Conservation (phyloP, 345 rosid genomes). For the Melaleuca quinquenervia region DNA sequence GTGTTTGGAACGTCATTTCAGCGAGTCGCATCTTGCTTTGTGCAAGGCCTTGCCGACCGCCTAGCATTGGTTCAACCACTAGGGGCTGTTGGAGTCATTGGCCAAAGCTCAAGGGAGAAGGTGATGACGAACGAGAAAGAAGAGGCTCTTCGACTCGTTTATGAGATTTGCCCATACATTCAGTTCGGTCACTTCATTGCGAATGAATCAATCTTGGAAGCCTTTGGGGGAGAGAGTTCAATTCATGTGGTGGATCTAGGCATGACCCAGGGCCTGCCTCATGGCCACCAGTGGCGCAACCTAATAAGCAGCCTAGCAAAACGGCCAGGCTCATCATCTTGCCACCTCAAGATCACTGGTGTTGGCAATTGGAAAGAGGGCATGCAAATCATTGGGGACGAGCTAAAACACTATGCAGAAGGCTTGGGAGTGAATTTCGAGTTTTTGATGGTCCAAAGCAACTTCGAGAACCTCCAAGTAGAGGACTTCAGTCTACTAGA, state of each 20-base stretch:
- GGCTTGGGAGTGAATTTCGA: slow-evolving; percentile 16
- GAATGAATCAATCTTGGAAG: slow-evolving; percentile 32
- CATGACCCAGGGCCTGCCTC: slow-evolving; percentile 27
- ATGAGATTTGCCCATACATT: slow-evolving; percentile 39
- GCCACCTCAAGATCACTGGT: slow-evolving; percentile 23
- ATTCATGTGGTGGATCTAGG: slow-evolving; percentile 40
- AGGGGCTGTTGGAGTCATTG: slow-evolving; percentile 12
- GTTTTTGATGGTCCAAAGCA: slow-evolving; percentile 10
- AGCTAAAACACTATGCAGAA: slow-evolving; percentile 9
- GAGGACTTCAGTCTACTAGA: slow-evolving; percentile 6
- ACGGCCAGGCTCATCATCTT: slow-evolving; percentile 12
- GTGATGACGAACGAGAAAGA: slow-evolving; percentile 13
- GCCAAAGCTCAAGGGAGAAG: background rate
- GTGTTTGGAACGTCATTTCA: slow-evolving; percentile 37
- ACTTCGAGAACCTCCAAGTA: slow-evolving; percentile 22
- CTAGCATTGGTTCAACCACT: slow-evolving; percentile 29
- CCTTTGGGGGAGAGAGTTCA: slow-evolving; percentile 56
- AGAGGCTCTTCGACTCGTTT: slow-evolving; percentile 26
- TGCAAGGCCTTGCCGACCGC: slow-evolving; percentile 34
- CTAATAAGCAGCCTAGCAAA: slow-evolving; percentile 21
- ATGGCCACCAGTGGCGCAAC: slow-evolving; percentile 27
- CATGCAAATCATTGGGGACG: slow-evolving; percentile 18
- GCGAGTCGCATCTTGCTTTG: slow-evolving; percentile 40
- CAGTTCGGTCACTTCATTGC: slow-evolving; percentile 36
- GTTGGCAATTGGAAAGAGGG: slow-evolving; percentile 13